phyloP scores from a whole-genome alignment of 2,329 filamentous ascomycete species.

The Fusarium nanum region DNA sequence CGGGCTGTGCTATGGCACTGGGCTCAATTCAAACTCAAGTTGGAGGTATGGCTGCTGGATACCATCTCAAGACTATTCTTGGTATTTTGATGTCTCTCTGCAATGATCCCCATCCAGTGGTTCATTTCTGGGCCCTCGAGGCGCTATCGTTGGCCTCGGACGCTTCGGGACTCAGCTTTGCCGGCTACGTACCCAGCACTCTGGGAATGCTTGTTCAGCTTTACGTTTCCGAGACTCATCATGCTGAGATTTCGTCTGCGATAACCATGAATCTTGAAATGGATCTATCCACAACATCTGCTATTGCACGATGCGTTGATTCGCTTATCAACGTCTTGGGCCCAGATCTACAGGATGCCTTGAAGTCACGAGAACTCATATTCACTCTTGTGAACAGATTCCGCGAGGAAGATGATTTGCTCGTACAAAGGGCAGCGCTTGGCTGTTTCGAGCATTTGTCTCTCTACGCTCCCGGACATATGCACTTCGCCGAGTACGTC shows the following conservation, averaged over 20 bases:
- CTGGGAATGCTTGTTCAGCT: conserved; percentile 94
- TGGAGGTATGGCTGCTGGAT: conserved; percentile 96
- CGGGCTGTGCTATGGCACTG: conserved; percentile 92
- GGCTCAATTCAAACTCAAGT: conserved; percentile 95
- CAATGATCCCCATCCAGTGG: conserved; percentile 92
- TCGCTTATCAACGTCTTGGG: conserved; percentile 97
- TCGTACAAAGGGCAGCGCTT: conserved; percentile 80
- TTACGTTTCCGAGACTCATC: conserved; percentile 91
- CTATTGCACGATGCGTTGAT: conserved; percentile 88
- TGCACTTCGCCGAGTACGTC: conserved; percentile 88
- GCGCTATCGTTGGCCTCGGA: conserved; percentile 88
- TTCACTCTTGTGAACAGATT: conserved; percentile 88
- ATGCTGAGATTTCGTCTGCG: conserved; percentile 81
- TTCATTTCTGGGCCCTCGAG: conserved; percentile 97
- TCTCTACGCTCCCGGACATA: conserved; percentile 87
- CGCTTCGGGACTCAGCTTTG: conserved; percentile 91
- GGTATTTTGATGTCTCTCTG: conserved; percentile 97
- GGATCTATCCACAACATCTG: conserved; percentile 82
- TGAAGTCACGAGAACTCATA: conserved; percentile 91
- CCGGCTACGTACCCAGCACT: conserved; percentile 87
- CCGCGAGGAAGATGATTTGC: conserved; percentile 75
- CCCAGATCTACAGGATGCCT: conserved; percentile 91
- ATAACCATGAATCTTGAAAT: conserved; percentile 92
- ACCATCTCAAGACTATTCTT: conserved; percentile 97
- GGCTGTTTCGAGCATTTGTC: conserved; percentile 91